Evolutionary conservation across 164 flowering plant genomes (phyloP).

Genomic region (Vitis labrusca): DNA sequence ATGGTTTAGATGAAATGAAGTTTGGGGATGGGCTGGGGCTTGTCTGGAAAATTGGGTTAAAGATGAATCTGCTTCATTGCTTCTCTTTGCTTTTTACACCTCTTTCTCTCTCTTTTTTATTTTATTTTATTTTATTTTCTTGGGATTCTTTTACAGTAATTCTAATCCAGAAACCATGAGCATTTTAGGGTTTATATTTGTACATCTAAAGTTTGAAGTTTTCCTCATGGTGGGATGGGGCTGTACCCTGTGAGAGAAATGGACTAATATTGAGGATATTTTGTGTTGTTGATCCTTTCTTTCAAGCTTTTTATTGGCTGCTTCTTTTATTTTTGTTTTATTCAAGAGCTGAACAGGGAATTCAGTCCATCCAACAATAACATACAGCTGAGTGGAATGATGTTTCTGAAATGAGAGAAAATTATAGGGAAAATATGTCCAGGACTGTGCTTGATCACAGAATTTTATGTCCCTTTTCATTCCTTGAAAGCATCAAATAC

Average conservation of each 20-base stretch:
- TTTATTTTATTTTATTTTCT: neutral
- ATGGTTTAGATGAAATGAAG: conserved; percentile 31
- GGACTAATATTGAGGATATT: conserved; percentile 8
- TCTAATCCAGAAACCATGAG: conserved; percentile 31
- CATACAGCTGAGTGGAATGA: conserved; percentile 8
- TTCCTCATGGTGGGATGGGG: conserved; percentile 45
- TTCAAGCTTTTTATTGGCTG: conserved; percentile 4
- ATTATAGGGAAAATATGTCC: neutral
- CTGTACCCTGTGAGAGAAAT: conserved; percentile 47
- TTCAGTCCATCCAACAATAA: conserved; percentile 6
- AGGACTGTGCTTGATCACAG: neutral
- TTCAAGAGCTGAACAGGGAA: conserved; percentile 14
- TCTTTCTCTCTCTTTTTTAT: neutral
- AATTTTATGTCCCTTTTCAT: neutral
- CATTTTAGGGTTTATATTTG: conserved; percentile 22
- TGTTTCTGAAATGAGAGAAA: neutral
- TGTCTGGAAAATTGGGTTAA: conserved; percentile 11
- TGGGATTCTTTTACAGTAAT: conserved; percentile 10
- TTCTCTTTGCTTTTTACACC: conserved; percentile 18
- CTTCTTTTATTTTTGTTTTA: neutral
- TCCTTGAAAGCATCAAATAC: too few relatives aligned
- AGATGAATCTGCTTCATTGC: conserved; percentile 40
- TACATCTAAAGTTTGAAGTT: conserved; percentile 28
- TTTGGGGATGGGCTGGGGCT: neutral
- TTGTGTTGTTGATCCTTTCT: conserved; percentile 1